A percentile compares a stretch with the other conserved stretches of the same genome.
Evolutionary conservation across 2,329 filamentous ascomycete genomes (phyloP).

Genomic region (Didymosphaeria variabile): DNA sequence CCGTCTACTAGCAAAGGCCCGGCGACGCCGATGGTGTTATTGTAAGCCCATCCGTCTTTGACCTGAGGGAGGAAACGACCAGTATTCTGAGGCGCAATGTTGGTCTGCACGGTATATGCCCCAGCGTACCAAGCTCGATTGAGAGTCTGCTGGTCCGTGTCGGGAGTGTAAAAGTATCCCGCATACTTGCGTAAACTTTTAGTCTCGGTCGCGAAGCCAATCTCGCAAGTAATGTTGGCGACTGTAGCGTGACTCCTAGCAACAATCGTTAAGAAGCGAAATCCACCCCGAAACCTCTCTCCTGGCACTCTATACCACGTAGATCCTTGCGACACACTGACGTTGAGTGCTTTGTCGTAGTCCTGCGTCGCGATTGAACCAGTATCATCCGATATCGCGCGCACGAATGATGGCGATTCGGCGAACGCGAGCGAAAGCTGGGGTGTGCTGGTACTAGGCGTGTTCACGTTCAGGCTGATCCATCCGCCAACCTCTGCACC

Average conservation of each 20-base stretch:
- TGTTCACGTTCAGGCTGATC: conserved; percentile 20
- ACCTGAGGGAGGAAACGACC: conserved; percentile 39
- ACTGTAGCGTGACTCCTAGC: conserved; percentile 16
- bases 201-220: conserved; percentile 59
- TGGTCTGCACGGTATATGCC: conserved; percentile 53
- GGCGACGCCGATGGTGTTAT: conserved; percentile 44
- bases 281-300: conserved; percentile 28
- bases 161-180: conserved; percentile 63
- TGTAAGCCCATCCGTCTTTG: conserved; percentile 46
- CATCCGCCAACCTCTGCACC: conserved; percentile 27
- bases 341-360: conserved; percentile 24
- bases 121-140: conserved; percentile 63
- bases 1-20: conserved; percentile 50
- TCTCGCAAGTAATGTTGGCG: conserved; percentile 36
- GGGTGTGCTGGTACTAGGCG: conserved; percentile 13
- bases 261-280: conserved; percentile 26
- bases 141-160: conserved; percentile 60
- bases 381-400: conserved; percentile 27
- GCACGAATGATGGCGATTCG: conserved; percentile 25
- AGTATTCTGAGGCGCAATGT: conserved; percentile 45
- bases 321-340: conserved; percentile 12
- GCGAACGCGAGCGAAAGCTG: conserved; percentile 26
- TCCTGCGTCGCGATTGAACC: conserved; percentile 22
- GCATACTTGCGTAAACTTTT: conserved; percentile 61
- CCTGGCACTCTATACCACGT: conserved; percentile 19